Conservation (phyloP, 78 protist species). For the Guillardia theta region DNA sequence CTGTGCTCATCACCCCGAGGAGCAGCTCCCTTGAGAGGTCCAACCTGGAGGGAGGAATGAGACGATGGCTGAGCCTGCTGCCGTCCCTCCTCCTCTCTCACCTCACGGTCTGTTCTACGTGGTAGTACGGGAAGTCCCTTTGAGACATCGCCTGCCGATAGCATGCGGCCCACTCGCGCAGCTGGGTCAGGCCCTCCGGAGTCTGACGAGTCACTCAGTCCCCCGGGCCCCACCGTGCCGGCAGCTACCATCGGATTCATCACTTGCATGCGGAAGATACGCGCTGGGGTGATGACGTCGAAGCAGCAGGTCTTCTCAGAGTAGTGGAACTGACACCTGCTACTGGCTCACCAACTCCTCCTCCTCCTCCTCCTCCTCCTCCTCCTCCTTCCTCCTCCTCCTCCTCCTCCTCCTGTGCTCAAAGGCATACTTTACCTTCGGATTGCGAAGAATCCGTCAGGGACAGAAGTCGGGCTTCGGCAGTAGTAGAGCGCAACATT, state of each 20-base stretch:
- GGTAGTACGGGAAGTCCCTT: conserved; percentile 24
- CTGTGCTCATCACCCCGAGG: conserved; percentile 1
- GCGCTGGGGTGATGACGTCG: conserved; percentile 13
- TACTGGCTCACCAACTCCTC: no score
- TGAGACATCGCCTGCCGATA: neutral
- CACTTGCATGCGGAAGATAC: conserved; percentile 18
- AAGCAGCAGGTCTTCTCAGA: conserved; percentile 30
- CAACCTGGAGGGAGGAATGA: no score
- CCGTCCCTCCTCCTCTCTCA: neutral
- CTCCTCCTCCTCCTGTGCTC: neutral
- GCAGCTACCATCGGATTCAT: no score
- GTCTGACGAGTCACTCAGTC: no score
- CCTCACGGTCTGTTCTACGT: conserved; percentile 23
- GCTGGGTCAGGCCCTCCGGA: neutral
- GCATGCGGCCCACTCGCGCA: conserved; percentile 23
- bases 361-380: neutral
- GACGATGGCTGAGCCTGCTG: no score
- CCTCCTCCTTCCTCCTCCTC: neutral
- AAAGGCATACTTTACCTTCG: no score
- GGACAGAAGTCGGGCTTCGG: neutral
- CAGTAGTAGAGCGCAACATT: conserved; percentile 28
- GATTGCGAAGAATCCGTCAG: conserved; percentile 19
- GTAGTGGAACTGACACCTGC: conserved; percentile 18
- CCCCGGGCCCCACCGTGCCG: no score
- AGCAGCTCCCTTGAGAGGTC: conserved; percentile 12